Evolutionary conservation across 179 eudicot genomes (phyloP).

Genomic region (Silene vulgaris): DNA sequence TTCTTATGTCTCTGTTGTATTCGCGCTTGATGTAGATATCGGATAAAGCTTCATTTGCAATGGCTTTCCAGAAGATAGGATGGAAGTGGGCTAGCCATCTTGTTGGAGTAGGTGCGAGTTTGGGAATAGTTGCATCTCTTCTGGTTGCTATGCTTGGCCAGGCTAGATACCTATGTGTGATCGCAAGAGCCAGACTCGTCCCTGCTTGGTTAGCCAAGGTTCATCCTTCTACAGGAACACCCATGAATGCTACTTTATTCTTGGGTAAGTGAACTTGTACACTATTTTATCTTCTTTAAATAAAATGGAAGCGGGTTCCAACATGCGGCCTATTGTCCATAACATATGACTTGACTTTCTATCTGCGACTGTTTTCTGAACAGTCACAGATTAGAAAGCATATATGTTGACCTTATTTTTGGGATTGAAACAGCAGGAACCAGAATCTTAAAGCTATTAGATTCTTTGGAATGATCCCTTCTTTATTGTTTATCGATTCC

Average conservation of each 20-base stretch:
- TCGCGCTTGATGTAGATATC: constrained; percentile 39
- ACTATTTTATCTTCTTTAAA: not conserved
- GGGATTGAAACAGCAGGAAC: not conserved
- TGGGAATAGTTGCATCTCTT: constrained; percentile 75
- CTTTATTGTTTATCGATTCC: not conserved
- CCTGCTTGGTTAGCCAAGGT: constrained; percentile 90
- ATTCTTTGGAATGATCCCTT: constrained; percentile 8
- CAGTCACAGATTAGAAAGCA: not conserved
- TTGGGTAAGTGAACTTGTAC: constrained; percentile 38
- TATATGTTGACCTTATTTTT: too few relatives aligned
- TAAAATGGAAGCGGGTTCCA: too few relatives aligned
- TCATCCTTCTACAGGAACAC: constrained; percentile 81
- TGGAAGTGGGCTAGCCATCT: constrained; percentile 87
- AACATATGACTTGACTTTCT: not conserved
- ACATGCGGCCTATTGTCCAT: not conserved
- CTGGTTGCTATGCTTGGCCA: constrained; percentile 91
- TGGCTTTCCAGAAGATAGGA: constrained; percentile 65
- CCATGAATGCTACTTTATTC: constrained; percentile 74
- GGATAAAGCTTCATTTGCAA: constrained; percentile 59
- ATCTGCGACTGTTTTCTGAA: not conserved
- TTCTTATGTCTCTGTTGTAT: not conserved
- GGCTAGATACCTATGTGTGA: constrained; percentile 81
- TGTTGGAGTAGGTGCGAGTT: constrained; percentile 75
- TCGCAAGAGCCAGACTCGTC: constrained; percentile 71
- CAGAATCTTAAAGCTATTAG: not conserved